A percentile compares a stretch with the other conserved stretches of the same genome.
Conservation (phyloP, 1,284 basidiomycete genomes). For the Binderoboletus segoi region DNA sequence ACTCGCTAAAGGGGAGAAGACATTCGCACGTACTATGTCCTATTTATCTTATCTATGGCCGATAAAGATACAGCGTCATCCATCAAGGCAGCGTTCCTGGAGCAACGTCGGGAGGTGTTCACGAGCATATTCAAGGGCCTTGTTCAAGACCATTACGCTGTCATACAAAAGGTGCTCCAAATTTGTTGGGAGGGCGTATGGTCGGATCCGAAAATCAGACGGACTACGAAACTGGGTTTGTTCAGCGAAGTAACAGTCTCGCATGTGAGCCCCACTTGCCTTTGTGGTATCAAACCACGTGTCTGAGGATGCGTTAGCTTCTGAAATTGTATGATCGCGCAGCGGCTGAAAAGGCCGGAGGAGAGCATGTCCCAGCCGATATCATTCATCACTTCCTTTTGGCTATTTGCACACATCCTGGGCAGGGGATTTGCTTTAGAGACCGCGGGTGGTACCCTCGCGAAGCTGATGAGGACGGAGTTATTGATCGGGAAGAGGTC, state of each 20-base stretch:
- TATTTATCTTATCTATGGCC: constrained; percentile 73
- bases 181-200: constrained; percentile 59
- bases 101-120: constrained; percentile 65
- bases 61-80: constrained; percentile 47
- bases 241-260: constrained; percentile 66
- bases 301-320: constrained; percentile 45
- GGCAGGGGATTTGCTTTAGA: constrained; percentile 84
- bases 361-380: constrained; percentile 70
- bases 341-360: constrained; percentile 51
- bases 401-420: constrained; percentile 83
- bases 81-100: constrained; percentile 64
- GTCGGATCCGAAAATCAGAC: constrained; percentile 68
- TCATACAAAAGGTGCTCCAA: constrained; percentile 63
- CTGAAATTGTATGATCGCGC: constrained; percentile 68
- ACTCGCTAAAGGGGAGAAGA: constrained; percentile 43
- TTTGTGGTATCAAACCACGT: not conserved
- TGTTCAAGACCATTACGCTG: constrained; percentile 57
- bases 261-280: constrained; percentile 47
- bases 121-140: constrained; percentile 70
- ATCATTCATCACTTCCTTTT: constrained; percentile 87
- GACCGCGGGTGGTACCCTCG: constrained; percentile 92
- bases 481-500: constrained; percentile 21
- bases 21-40: constrained; percentile 69
- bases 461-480: constrained; percentile 41
- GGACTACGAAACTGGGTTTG: constrained; percentile 65